Evolutionary conservation across 805 yeast genomes (phyloP).

Genomic region (Scheffersomyces amazonensis): DNA sequence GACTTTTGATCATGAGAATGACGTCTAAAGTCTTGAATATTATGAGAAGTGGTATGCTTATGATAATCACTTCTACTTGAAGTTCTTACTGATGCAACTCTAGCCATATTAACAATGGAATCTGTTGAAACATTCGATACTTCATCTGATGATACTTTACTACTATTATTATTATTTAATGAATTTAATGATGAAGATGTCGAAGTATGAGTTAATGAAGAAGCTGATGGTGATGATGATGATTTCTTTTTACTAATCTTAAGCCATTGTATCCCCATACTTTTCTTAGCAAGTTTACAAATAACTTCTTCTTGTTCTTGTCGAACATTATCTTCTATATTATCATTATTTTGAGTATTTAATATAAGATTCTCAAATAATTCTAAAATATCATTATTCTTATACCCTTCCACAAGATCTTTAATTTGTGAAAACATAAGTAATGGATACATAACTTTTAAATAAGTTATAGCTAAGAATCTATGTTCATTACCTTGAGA

Average conservation of each 20-base stretch:
- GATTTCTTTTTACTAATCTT: constrained; percentile 8
- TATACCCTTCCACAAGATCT: constrained; percentile 51
- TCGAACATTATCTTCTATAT: background rate
- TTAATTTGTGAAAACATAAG: constrained; percentile 60
- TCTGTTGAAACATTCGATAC: constrained; percentile 8
- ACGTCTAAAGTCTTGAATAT: constrained; percentile 6
- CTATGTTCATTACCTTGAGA: constrained; percentile 62
- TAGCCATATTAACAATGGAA: constrained; percentile 22
- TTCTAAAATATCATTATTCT: constrained; percentile 49
- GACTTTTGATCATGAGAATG: constrained; percentile 4
- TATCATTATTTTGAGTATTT: constrained; percentile 14
- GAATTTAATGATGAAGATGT: background rate
- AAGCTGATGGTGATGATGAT: constrained; percentile 1
- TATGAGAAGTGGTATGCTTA: constrained; percentile 29
- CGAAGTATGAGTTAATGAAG: background rate
- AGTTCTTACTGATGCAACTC: constrained; percentile 35
- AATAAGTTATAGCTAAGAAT: constrained; percentile 41
- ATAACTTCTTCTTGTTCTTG: constrained; percentile 18
- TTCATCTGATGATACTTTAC: background rate
- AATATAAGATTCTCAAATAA: constrained; percentile 48
- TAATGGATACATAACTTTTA: constrained; percentile 73
- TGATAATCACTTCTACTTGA: constrained; percentile 34
- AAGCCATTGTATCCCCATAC: constrained; percentile 34
- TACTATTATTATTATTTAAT: background rate
- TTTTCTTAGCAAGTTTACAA: constrained; percentile 29